Conservation (phyloP, 306 rosid genomes). For the Cotoneaster glaucophyllus region DNA sequence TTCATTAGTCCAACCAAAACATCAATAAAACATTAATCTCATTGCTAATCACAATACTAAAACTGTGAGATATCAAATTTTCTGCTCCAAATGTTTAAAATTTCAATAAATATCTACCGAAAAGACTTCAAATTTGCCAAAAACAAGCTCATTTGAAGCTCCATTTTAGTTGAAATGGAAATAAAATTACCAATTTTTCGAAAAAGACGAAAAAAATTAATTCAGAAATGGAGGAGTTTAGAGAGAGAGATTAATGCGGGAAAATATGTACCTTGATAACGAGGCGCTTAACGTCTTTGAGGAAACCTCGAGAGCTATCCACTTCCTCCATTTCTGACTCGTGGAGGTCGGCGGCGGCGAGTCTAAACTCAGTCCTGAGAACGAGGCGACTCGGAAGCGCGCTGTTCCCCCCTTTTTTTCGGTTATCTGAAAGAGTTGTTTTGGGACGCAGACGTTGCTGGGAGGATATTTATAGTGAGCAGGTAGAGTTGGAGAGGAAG, state of each 20-base stretch:
- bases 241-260: not conserved
- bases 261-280: constrained; percentile 48
- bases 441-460: not conserved
- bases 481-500: not conserved
- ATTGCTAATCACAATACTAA: not conserved
- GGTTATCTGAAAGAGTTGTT: not conserved
- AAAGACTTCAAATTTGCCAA: not conserved
- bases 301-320: constrained; percentile 58
- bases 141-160: not conserved
- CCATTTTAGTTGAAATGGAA: not conserved
- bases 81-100: too few species aligned
- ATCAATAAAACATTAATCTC: not conserved
- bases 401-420: not conserved
- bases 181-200: not conserved
- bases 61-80: not conserved
- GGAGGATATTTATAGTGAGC: not conserved
- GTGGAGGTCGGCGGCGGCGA: constrained; percentile 4
- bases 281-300: constrained; percentile 58
- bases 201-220: too few species aligned
- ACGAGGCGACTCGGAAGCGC: constrained; percentile 12
- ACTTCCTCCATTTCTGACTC: constrained; percentile 22
- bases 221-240: not conserved
- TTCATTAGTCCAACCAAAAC: constrained; percentile 14
- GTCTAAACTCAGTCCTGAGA: not conserved
- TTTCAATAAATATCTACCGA: not conserved